phyloP scores from a whole-genome alignment of 371 early-diverging fungal species.

The Mortierella sp. region DNA sequence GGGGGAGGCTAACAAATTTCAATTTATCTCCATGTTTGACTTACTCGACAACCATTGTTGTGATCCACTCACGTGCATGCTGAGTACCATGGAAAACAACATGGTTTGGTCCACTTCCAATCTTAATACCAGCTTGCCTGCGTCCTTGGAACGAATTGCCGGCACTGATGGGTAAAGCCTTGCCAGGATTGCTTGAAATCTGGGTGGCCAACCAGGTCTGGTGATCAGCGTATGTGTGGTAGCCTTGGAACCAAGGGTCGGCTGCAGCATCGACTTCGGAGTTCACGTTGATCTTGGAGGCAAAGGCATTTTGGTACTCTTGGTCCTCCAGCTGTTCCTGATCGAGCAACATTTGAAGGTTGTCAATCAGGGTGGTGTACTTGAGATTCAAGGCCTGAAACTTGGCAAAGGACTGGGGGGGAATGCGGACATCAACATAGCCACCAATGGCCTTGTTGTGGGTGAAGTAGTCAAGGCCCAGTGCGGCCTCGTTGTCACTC shows the following conservation, averaged over 20 bases:
- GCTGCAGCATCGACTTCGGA: constrained; percentile 24
- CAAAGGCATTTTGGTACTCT: constrained; percentile 7
- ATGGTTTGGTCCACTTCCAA: constrained; percentile 50
- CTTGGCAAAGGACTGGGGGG: constrained; percentile 33
- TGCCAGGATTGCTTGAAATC: constrained; percentile 38
- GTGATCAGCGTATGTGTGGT: constrained; percentile 48
- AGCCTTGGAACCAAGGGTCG: constrained; percentile 39
- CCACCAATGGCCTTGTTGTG: constrained; percentile 49
- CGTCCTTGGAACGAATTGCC: constrained; percentile 46
- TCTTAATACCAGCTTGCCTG: constrained; percentile 47
- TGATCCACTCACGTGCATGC: constrained; percentile 37
- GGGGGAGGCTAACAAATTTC: no score
- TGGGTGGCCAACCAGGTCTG: constrained; percentile 38
- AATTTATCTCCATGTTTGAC: background rate
- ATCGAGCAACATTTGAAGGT: constrained; percentile 38
- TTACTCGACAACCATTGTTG: constrained; percentile 23
- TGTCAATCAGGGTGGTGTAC: constrained; percentile 31
- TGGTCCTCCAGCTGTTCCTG: constrained; percentile 26
- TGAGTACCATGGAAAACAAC: constrained; percentile 53
- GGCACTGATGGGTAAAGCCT: constrained; percentile 33
- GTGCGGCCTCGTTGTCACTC: constrained; percentile 30
- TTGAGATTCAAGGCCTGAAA: constrained; percentile 39
- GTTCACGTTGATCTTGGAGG: constrained; percentile 10
- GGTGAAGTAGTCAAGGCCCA: constrained; percentile 47
- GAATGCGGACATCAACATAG: constrained; percentile 38